Evolutionary conservation across 305 asterid species (phyloP), one percentile per base, ranked within the genome.

Genomic region (Fraxinus paxiana): DNA sequence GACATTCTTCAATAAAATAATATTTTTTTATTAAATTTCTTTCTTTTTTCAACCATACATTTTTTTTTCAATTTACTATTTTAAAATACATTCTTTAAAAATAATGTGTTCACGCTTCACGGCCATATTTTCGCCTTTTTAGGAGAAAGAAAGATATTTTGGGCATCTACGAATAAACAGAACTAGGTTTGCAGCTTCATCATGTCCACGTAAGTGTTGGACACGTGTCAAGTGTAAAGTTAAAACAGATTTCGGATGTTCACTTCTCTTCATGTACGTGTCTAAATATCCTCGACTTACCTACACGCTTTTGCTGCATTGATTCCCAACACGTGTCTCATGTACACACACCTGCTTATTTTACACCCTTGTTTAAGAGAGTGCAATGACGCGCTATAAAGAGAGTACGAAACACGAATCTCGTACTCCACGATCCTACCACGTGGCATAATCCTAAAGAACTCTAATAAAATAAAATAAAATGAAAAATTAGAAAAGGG

Each of bases 361-460:
- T 17, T 54, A 51, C 61, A 8, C 9, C 26, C 65, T 59, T 17
- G 15, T 15, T 3, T 12, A 48, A 30, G 0, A 4, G 13, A 48
- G 63, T 54, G 31, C 2, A 8, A 30, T 13, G 69, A 84, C 90
- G 86, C 88, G 76, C 77, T 22, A 10, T n/a, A 10, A 22, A 35
- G 34, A 30, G 81, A 35, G 75, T 28, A 73, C 6, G 17, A 46
- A 67, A 77, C 80, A 78, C 78, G 73, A 86, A 85, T 92, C 84
- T 87, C 82, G 80, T 82, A 82, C 79, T 6, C 84, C 85, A 85
- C 72, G 88, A 90, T 85, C 85, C 76, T 78, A 88, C 89, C 97
- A 92, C 93, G 93, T 88, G 88, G 61, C 86, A 4, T 20, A 70
- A 84, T 83, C 88, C 85, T 76, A 26, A 63, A 15, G 6, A 65